Percentiles rank a stretch among this genome's conserved stretches.
These are phyloP conservation scores for Cytauxzoon felis DNA, from an alignment of 169 alveolate genomes.

Conservation along the genomic window DNA sequence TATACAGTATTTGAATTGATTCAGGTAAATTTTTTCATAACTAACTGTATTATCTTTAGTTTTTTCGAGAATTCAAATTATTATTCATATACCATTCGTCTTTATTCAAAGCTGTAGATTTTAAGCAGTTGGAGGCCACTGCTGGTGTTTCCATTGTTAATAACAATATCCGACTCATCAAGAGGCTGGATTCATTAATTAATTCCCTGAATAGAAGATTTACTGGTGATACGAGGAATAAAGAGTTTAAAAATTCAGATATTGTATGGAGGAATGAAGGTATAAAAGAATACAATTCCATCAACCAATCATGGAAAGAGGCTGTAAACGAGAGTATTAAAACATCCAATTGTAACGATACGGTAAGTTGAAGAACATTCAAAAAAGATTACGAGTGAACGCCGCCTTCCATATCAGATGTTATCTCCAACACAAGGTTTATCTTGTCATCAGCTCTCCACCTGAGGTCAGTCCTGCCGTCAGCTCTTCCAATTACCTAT, in stretches of 20 bases:
- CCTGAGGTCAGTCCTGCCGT: too few species aligned
- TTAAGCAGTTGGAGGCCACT: not conserved
- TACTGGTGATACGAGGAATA: not conserved
- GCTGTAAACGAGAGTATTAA: not conserved
- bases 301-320: not conserved
- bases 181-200: conserved; percentile 14
- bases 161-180: conserved; percentile 22
- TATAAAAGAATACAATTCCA: not conserved
- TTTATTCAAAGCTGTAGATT: conserved; percentile 8
- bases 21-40: not conserved
- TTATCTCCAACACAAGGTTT: too few species aligned
- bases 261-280: not conserved
- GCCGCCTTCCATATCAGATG: too few species aligned
- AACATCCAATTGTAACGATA: not conserved
- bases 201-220: not conserved
- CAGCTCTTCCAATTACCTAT: too few species aligned
- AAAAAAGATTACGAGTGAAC: not conserved
- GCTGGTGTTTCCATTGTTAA: conserved; percentile 8
- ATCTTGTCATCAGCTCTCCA: too few species aligned
- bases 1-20: conserved; percentile 45
- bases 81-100: conserved; percentile 42
- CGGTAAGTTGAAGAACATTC: not conserved
- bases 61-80: conserved; percentile 29
- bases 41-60: not conserved
- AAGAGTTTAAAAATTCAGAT: not conserved